phyloP scores from a whole-genome alignment of 1,284 basidiomycete genomes.

The Trametes hirsuta region DNA sequence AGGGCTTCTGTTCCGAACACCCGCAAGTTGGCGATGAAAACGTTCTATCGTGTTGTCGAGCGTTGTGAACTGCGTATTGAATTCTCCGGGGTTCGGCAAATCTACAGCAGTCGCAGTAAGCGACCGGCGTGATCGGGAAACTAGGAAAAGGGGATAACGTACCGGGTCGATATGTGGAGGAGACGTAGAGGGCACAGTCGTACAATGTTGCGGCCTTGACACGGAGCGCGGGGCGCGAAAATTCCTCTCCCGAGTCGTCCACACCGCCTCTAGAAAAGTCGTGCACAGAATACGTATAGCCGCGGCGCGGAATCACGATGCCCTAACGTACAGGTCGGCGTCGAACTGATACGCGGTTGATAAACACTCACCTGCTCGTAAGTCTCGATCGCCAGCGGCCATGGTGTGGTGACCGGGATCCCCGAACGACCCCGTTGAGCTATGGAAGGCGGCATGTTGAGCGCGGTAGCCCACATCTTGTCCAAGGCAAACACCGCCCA shows the following conservation, averaged over 20 bases:
- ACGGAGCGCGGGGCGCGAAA: constrained; percentile 34
- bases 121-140: neutral
- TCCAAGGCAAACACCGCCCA: constrained; percentile 48
- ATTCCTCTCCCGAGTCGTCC: constrained; percentile 24
- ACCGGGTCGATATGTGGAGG: constrained; percentile 20
- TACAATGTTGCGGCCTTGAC: constrained; percentile 41
- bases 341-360: neutral
- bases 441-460: constrained; percentile 38
- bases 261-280: constrained; percentile 19
- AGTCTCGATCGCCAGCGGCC: constrained; percentile 39
- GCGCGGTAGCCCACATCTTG: constrained; percentile 42
- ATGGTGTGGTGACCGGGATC: constrained; percentile 41
- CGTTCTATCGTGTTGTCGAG: constrained; percentile 25
- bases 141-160: neutral
- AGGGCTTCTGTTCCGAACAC: constrained; percentile 5
- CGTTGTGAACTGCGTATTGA: constrained; percentile 8
- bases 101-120: constrained; percentile 1
- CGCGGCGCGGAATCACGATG: constrained; percentile 4
- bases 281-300: constrained; percentile 19
- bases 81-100: constrained; percentile 16
- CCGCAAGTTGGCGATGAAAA: constrained; percentile 17
- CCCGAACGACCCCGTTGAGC: constrained; percentile 28
- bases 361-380: constrained; percentile 26
- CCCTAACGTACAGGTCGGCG: constrained; percentile 4
- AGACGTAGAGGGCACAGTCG: constrained; percentile 35